Evolutionary conservation across 202 grass and related monocot species (phyloP).

Genomic region (Saccharum hybrid): DNA sequence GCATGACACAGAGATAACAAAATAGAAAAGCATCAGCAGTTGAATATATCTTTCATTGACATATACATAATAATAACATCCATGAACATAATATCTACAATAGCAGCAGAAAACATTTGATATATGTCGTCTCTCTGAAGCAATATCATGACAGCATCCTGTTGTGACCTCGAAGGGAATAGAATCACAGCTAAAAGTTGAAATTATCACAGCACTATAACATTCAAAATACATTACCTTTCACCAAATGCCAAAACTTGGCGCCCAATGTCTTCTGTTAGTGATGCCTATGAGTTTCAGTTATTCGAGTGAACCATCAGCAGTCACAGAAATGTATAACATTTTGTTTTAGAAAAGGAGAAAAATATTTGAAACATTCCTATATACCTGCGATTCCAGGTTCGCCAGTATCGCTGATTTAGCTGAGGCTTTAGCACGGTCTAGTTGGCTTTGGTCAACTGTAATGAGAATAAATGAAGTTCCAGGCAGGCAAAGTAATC

Average conservation of each 20-base stretch:
- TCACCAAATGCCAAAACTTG: constrained; percentile 92
- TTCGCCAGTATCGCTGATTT: constrained; percentile 72
- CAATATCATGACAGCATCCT: constrained; percentile 14
- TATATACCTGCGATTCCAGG: constrained; percentile 80
- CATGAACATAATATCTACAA: constrained; percentile 7
- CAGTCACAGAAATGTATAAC: constrained; percentile 36
- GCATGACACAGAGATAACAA: background rate
- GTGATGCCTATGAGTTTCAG: constrained; percentile 55
- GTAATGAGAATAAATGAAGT: constrained; percentile 33
- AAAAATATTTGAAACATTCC: background rate
- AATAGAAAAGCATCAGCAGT: background rate
- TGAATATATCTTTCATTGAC: constrained; percentile 10
- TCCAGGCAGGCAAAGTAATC: constrained; percentile 41
- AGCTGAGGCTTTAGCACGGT: constrained; percentile 83
- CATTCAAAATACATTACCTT: constrained; percentile 58
- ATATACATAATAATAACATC: background rate
- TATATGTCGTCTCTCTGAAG: background rate
- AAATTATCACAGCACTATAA: constrained; percentile 26
- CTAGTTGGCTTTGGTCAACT: constrained; percentile 87
- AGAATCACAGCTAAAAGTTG: constrained; percentile 23
- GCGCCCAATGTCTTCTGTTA: constrained; percentile 77
- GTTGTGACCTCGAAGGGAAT: background rate
- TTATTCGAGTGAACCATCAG: constrained; percentile 34
- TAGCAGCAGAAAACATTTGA: background rate
- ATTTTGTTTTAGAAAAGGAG: background rate